These are phyloP conservation scores for Verbena officinalis DNA, from an alignment of 257 asterid species.

Conservation along the genomic window DNA sequence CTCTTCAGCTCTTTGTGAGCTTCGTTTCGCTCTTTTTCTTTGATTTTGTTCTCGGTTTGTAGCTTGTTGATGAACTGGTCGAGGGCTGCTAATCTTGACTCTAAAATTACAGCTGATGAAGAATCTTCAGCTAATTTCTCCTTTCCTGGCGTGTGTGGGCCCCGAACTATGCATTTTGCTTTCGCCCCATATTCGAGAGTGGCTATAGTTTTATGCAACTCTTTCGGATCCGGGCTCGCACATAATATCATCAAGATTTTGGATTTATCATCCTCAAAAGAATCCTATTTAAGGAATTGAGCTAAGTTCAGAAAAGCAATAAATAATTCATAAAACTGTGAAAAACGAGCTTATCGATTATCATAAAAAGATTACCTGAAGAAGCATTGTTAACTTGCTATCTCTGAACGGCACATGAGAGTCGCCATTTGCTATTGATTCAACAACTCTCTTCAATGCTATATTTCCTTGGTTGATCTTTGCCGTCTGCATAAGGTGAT, in stretches of 20 bases:
- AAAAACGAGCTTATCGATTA: background rate
- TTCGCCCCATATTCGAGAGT: slow-evolving; percentile 96
- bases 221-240: slow-evolving; percentile 95
- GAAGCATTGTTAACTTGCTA: slow-evolving; percentile 98
- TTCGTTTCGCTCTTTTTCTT: slow-evolving; percentile 62
- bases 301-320: slow-evolving; percentile 12
- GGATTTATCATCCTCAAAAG: slow-evolving; percentile 90
- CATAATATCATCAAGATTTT: slow-evolving; percentile 91
- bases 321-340: background rate
- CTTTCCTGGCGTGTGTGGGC: slow-evolving; percentile 71
- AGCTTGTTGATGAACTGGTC: slow-evolving; percentile 80
- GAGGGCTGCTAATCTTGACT: slow-evolving; percentile 77
- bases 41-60: slow-evolving; percentile 72
- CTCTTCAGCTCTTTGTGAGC: slow-evolving; percentile 63
- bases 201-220: slow-evolving; percentile 87
- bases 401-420: slow-evolving; percentile 98
- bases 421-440: slow-evolving; percentile 95
- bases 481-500: slow-evolving; percentile 59
- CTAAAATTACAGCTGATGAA: slow-evolving; percentile 65
- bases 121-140: slow-evolving; percentile 79
- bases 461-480: slow-evolving; percentile 93
- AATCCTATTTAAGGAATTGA: slow-evolving; percentile 54
- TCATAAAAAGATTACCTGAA: slow-evolving; percentile 56
- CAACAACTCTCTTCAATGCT: slow-evolving; percentile 91
- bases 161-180: slow-evolving; percentile 92